Evolutionary conservation across 805 yeast genomes (phyloP).

Genomic region (Lipomyces yamadae): DNA sequence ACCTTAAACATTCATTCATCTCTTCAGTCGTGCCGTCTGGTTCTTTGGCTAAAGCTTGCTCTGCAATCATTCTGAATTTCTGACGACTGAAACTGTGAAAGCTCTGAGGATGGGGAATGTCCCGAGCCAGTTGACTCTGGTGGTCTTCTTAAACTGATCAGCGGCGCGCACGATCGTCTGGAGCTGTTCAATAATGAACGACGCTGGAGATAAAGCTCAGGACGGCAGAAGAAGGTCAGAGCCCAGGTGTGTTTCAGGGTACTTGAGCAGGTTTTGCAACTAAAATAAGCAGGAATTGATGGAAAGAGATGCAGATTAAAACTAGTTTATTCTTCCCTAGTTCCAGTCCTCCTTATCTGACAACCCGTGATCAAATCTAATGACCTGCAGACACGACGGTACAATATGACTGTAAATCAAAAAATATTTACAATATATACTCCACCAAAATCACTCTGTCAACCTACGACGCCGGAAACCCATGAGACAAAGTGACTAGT

Average conservation of each 20-base stretch:
- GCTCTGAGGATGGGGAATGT: conserved; percentile 75
- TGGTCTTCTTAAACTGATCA: conserved; percentile 59
- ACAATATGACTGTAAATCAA: neutral
- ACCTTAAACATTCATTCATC: too few species aligned
- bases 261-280: too few species aligned
- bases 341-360: too few species aligned
- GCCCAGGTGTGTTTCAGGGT: conserved; percentile 72
- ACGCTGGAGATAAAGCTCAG: conserved; percentile 77
- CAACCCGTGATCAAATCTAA: neutral
- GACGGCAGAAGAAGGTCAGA: conserved; percentile 76
- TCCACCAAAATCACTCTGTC: neutral
- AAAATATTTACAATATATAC: neutral
- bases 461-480: conserved; percentile 62
- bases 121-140: conserved; percentile 88
- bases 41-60: too few species aligned
- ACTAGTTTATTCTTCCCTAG: too few species aligned
- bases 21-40: too few species aligned
- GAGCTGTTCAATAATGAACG: conserved; percentile 62
- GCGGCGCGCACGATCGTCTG: conserved; percentile 70
- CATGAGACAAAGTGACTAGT: conserved; percentile 86
- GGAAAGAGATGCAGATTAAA: too few species aligned
- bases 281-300: too few species aligned
- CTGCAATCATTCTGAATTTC: too few species aligned
- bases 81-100: too few species aligned
- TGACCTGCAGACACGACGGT: neutral